These are phyloP conservation scores for Arthrobotrys sphaeroides DNA, from an alignment of 2,329 filamentous ascomycete genomes.

Conservation along the genomic window DNA sequence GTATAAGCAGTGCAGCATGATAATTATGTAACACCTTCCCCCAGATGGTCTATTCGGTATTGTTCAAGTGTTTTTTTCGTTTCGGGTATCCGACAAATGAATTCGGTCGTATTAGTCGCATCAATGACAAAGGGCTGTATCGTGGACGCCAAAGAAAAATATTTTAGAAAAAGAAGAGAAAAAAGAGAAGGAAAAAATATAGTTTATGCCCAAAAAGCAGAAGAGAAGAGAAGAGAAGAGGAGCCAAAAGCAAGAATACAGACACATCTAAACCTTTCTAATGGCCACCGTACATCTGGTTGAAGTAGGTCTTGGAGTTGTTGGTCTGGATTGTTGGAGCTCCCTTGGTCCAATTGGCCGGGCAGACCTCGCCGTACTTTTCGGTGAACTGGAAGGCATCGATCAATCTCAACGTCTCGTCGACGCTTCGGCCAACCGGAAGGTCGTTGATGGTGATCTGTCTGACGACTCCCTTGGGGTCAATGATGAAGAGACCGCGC, in stretches of 20 bases:
- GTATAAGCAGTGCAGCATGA: constrained; percentile 6
- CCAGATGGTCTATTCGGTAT: constrained; percentile 40
- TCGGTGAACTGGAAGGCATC: constrained; percentile 66
- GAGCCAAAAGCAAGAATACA: background rate
- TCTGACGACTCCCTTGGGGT: constrained; percentile 70
- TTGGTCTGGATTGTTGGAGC: constrained; percentile 66
- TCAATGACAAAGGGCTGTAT: constrained; percentile 41
- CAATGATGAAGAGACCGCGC: constrained; percentile 73
- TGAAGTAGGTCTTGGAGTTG: constrained; percentile 66
- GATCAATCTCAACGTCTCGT: constrained; percentile 70
- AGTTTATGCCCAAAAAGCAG: constrained; percentile 1
- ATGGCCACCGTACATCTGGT: constrained; percentile 55
- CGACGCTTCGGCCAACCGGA: constrained; percentile 72
- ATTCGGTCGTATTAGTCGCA: constrained; percentile 36
- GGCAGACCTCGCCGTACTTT: constrained; percentile 63
- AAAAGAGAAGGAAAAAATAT: constrained; percentile 6
- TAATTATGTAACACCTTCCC: constrained; percentile 38
- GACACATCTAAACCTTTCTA: background rate
- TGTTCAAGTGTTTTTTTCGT: constrained; percentile 13
- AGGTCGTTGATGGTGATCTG: constrained; percentile 74
- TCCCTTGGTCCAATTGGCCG: constrained; percentile 66
- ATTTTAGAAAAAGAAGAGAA: too few relatives aligned
- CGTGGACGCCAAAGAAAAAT: constrained; percentile 24
- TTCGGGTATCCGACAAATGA: constrained; percentile 41
- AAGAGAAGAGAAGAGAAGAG: constrained; percentile 21